Evolutionary conservation across 2,329 filamentous ascomycete species (phyloP), one percentile per base, ranked within the genome.

Genomic region (Cryoendolithus antarcticus): DNA sequence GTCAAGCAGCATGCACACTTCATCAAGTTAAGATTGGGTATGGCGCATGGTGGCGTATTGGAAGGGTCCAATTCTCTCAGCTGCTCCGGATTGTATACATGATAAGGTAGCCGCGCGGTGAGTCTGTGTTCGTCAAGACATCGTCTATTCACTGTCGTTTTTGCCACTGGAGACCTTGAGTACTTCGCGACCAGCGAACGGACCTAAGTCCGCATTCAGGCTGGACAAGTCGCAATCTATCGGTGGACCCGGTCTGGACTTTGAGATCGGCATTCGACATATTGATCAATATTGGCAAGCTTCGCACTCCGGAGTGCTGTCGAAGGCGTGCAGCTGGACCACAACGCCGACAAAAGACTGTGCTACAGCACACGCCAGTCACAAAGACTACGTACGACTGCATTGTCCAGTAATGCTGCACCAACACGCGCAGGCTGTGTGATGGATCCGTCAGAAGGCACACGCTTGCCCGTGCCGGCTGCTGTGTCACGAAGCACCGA

Each of bases 381-480:
- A 15, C 29, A 19, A 15, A 11, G 10, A 15, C 19, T 35, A 32
- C 15, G 27, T 30, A 19, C 19, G 33, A 15, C 35, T 28, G 39
- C 33, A 15, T 38, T 40, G 15, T 35, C 37, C 42, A 38, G 38
- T 15, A 36, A 30, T 15, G 15, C 30, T 36, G 24, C n/a, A 11
- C 29, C 29, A 35, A 43, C 41, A 43, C 42, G 40, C 42, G 41
- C 38, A 45, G 31, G 35, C 41, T 39, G 46, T 52, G 52, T 47
- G 45, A 54, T 54, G 52, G 52, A 44, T 45, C 34, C 38, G 30
- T 28, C 21, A 39, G 44, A 30, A 19, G 47, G 51, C 52, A 53
- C 46, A 47, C 44, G 42, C 41, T 35, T 46, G 43, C 44, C 42
- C 46, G 39, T 38, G 41, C 42, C 43, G 43, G 40, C 44, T 34